These are phyloP conservation scores for Suillus cothurnatus DNA, from an alignment of 768 basidiomycete species.

Conservation along the genomic window DNA sequence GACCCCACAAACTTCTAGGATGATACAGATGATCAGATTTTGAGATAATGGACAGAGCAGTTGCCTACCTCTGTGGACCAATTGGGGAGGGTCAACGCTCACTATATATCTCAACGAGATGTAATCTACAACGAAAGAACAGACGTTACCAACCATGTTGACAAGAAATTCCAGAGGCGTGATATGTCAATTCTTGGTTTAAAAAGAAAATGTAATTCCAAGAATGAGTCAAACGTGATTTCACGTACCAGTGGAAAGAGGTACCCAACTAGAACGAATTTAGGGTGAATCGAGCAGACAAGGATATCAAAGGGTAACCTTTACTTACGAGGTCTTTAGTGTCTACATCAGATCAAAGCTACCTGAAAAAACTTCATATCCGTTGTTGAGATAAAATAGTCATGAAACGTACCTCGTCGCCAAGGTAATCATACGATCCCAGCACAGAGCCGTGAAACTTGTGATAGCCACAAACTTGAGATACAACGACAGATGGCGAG, in stretches of 20 bases:
- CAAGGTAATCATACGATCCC: slow-evolving; percentile 39
- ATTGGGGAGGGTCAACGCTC: background rate
- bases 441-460: slow-evolving; percentile 49
- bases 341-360: slow-evolving; percentile 38
- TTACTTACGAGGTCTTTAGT: slow-evolving; percentile 47
- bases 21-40: background rate
- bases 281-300: slow-evolving; percentile 30
- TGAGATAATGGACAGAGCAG: background rate
- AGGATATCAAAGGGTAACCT: slow-evolving; percentile 21
- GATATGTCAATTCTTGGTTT: slow-evolving; percentile 55
- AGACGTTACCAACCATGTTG: slow-evolving; percentile 39
- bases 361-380: slow-evolving; percentile 20
- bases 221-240: background rate
- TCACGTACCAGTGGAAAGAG: slow-evolving; percentile 37
- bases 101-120: background rate
- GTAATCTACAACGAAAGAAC: background rate
- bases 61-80: background rate
- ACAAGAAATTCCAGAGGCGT: slow-evolving; percentile 59
- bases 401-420: slow-evolving; percentile 30
- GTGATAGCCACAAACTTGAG: slow-evolving; percentile 51
- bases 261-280: slow-evolving; percentile 23
- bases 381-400: background rate
- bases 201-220: background rate
- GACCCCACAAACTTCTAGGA: background rate
- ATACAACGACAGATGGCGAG: background rate